Evolutionary conservation across 2,329 filamentous ascomycete species (phyloP).

Genomic region (Alternaria brassicicola): DNA sequence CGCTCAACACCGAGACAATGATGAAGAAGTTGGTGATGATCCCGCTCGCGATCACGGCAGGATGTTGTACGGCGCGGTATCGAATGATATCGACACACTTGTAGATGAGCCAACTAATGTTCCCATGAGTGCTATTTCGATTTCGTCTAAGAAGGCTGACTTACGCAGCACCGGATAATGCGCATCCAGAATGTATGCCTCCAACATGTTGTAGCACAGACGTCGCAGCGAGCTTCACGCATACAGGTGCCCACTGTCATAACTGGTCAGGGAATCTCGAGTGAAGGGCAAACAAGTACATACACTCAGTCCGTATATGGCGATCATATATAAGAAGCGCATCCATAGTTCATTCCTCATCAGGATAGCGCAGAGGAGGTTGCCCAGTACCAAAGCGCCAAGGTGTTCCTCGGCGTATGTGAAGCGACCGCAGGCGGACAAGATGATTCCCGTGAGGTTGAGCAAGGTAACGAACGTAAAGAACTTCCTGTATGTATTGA

Average conservation of each 20-base stretch:
- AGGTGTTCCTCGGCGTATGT: slow-evolving; percentile 42
- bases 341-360: slow-evolving; percentile 44
- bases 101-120: slow-evolving; percentile 41
- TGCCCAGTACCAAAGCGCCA: slow-evolving; percentile 43
- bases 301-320: slow-evolving; percentile 39
- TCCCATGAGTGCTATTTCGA: slow-evolving; percentile 12
- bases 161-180: slow-evolving; percentile 44
- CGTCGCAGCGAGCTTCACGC: slow-evolving; percentile 39
- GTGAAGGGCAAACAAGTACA: slow-evolving; percentile 16
- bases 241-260: slow-evolving; percentile 41
- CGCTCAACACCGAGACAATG: slow-evolving; percentile 44
- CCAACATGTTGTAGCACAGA: slow-evolving; percentile 44
- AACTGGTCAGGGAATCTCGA: slow-evolving; percentile 3
- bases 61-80: slow-evolving; percentile 41
- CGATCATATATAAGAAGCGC: slow-evolving; percentile 41
- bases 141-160: background rate
- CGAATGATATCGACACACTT: slow-evolving; percentile 45
- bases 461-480: slow-evolving; percentile 41
- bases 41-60: slow-evolving; percentile 40
- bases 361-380: slow-evolving; percentile 40
- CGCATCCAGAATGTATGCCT: slow-evolving; percentile 46
- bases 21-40: slow-evolving; percentile 45
- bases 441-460: slow-evolving; percentile 39
- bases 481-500: slow-evolving; percentile 47
- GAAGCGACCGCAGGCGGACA: slow-evolving; percentile 38